Evolutionary conservation across 176 grass and related monocot species (phyloP).

Genomic region (Musa itinerans): DNA sequence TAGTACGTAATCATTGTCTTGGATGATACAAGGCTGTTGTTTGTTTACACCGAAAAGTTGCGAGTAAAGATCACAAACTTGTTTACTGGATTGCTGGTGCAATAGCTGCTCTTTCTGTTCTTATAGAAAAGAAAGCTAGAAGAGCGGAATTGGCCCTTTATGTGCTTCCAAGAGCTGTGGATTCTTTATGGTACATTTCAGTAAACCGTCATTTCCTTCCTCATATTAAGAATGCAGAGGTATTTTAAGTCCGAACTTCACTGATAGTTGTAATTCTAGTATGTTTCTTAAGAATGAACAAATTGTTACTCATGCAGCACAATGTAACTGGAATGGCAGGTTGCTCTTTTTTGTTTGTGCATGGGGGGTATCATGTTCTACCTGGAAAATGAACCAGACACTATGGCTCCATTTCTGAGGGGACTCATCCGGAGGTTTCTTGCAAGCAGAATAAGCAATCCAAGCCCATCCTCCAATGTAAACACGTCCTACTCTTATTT

Average conservation of each 20-base stretch:
- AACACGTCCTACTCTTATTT: conserved; percentile 58
- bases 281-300: neutral
- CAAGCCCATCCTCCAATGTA: conserved; percentile 36
- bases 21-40: conserved; percentile 46
- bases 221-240: conserved; percentile 86
- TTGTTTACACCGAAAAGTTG: conserved; percentile 90
- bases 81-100: conserved; percentile 91
- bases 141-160: conserved; percentile 92
- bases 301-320: neutral
- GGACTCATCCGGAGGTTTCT: conserved; percentile 87
- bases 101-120: conserved; percentile 73
- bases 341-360: conserved; percentile 86
- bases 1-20: conserved; percentile 9
- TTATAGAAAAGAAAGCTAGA: conserved; percentile 90
- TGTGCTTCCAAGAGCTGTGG: conserved; percentile 84
- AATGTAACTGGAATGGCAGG: conserved; percentile 39
- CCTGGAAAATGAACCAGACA: conserved; percentile 88
- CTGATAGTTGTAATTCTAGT: neutral
- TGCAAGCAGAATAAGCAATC: conserved; percentile 89
- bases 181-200: conserved; percentile 92
- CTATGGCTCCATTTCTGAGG: conserved; percentile 94
- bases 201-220: conserved; percentile 76
- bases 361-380: conserved; percentile 99
- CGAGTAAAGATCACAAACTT: conserved; percentile 83
- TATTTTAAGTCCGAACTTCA: conserved; percentile 23